Conservation (phyloP, 805 yeast genomes). For the Myxozyma neotropica region DNA sequence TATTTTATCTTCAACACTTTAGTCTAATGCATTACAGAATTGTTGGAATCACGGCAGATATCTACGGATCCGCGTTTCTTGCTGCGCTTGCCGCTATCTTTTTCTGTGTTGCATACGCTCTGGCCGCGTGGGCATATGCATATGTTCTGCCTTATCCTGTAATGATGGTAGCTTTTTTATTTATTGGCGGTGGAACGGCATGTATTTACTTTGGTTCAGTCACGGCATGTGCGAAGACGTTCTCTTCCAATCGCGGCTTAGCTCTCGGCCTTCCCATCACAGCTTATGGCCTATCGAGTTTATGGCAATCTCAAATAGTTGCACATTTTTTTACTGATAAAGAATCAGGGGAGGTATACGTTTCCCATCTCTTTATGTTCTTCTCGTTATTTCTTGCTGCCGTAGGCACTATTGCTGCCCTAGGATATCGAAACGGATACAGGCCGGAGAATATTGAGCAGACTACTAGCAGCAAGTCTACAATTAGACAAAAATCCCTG, state of each 20-base stretch:
- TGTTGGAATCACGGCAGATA: conserved; percentile 35
- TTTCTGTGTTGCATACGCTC: conserved; percentile 30
- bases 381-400: conserved; percentile 30
- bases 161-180: conserved; percentile 40
- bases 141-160: conserved; percentile 20
- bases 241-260: conserved; percentile 58
- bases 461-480: not conserved
- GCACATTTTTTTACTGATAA: conserved; percentile 45
- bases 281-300: conserved; percentile 79
- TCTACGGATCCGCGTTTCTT: conserved; percentile 33
- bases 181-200: conserved; percentile 47
- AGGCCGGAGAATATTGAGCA: not conserved
- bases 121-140: conserved; percentile 33
- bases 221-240: conserved; percentile 38
- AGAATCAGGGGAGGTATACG: conserved; percentile 28
- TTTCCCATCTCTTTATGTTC: conserved; percentile 29
- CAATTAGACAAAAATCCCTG: not conserved
- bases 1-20: not conserved
- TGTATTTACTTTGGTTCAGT: conserved; percentile 43
- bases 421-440: conserved; percentile 23
- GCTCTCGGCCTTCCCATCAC: conserved; percentile 89
- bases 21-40: conserved; percentile 1
- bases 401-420: conserved; percentile 29
- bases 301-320: conserved; percentile 67
- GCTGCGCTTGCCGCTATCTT: conserved; percentile 29